Evolutionary conservation across 2,329 filamentous ascomycete species (phyloP).

Genomic region (Acrocalymma vagum): DNA sequence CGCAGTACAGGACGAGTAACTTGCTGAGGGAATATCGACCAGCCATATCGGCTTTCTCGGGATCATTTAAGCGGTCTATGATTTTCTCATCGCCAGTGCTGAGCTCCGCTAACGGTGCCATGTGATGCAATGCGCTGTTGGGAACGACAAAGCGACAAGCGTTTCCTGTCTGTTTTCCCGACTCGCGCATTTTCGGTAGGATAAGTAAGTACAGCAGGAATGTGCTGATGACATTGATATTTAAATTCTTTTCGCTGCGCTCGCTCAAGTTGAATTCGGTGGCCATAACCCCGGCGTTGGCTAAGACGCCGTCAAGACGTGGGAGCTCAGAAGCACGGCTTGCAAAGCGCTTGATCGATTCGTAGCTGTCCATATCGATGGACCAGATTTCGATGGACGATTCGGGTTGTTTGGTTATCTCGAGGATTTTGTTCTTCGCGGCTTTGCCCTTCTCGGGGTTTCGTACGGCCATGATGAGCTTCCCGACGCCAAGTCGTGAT

Average conservation of each 20-base stretch:
- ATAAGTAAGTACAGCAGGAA: slow-evolving; percentile 28
- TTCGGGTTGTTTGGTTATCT: slow-evolving; percentile 30
- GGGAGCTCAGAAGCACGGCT: slow-evolving; percentile 27
- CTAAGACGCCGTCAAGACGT: slow-evolving; percentile 43
- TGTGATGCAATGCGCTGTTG: slow-evolving; percentile 32
- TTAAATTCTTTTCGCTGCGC: slow-evolving; percentile 25
- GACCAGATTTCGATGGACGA: slow-evolving; percentile 55
- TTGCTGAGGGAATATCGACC: slow-evolving; percentile 33
- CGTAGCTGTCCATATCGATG: slow-evolving; percentile 51
- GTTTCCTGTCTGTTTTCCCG: slow-evolving; percentile 16
- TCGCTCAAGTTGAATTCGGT: slow-evolving; percentile 13
- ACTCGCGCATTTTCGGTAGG: slow-evolving; percentile 37
- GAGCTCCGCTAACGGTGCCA: slow-evolving; percentile 31
- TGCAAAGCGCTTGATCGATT: slow-evolving; percentile 45
- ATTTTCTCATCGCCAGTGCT: slow-evolving; percentile 16
- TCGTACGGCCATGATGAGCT: slow-evolving; percentile 57
- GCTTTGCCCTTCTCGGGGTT: slow-evolving; percentile 52
- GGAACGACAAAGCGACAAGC: slow-evolving; percentile 35
- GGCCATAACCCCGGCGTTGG: slow-evolving; percentile 49
- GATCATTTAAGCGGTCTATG: slow-evolving; percentile 27
- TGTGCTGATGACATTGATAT: slow-evolving; percentile 32
- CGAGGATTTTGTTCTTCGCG: slow-evolving; percentile 50
- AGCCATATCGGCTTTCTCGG: slow-evolving; percentile 15
- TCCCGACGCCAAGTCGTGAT: slow-evolving; percentile 47
- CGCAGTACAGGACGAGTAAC: slow-evolving; percentile 32